Percentiles rank a stretch among this genome's conserved stretches.
These are phyloP conservation scores for Apiosordaria backusii DNA, from an alignment of 495 filamentous ascomycete species.

Conservation along the genomic window DNA sequence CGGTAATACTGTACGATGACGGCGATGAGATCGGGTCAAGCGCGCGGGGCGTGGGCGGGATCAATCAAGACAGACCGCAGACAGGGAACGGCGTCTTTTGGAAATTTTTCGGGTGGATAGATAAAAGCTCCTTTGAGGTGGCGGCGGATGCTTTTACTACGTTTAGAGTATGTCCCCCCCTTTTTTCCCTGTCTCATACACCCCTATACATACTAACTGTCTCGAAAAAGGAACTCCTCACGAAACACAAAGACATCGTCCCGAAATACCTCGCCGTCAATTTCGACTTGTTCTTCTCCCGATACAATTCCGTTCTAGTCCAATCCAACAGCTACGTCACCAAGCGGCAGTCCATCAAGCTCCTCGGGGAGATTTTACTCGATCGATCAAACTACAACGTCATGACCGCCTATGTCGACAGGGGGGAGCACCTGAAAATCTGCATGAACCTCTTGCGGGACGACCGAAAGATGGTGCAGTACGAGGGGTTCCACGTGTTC, in stretches of 20 bases:
- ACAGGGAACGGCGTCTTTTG: conserved; percentile 84
- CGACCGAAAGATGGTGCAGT: conserved; percentile 97
- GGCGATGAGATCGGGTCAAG: conserved; percentile 56
- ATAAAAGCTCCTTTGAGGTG: conserved; percentile 90
- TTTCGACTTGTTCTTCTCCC: conserved; percentile 84
- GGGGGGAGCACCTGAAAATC: conserved; percentile 91
- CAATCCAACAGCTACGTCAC: conserved; percentile 96
- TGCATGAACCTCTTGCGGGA: conserved; percentile 95
- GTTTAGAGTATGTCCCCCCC: conserved; percentile 65
- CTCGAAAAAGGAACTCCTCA: conserved; percentile 74
- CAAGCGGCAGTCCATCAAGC: conserved; percentile 95
- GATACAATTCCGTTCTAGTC: conserved; percentile 84
- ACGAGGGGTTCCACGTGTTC: conserved; percentile 98
- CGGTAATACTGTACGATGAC: conserved; percentile 89
- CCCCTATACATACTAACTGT: conserved; percentile 8
- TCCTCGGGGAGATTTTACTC: conserved; percentile 90
- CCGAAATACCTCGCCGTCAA: conserved; percentile 81
- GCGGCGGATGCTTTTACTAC: conserved; percentile 97
- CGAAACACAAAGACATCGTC: conserved; percentile 86
- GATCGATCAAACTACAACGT: conserved; percentile 95
- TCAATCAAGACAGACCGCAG: conserved; percentile 64
- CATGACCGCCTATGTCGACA: conserved; percentile 96
- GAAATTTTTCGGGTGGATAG: conserved; percentile 98
- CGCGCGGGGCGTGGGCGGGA: conserved; percentile 55
- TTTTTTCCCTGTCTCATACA: neutral